A percentile compares a stretch with the other conserved stretches of the same genome.
phyloP scores from a whole-genome alignment of 768 basidiomycete species.

The Auricularia sp. region DNA sequence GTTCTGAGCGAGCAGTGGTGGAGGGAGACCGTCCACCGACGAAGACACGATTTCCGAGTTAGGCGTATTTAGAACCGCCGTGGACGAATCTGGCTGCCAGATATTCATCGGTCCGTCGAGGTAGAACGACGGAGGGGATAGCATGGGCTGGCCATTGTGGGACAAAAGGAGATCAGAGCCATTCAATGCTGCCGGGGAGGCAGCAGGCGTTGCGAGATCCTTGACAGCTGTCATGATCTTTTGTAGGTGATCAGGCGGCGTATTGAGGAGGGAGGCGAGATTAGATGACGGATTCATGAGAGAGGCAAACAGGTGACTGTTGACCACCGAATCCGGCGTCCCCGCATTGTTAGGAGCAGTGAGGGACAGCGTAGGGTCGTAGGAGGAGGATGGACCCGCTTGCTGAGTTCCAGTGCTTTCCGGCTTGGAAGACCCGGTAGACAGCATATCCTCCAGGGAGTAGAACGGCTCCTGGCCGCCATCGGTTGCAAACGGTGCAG shows the following conservation, averaged over 20 bases:
- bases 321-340: constrained; percentile 9
- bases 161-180: neutral
- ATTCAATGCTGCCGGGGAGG: neutral
- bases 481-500: neutral
- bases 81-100: neutral
- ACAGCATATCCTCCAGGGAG: constrained; percentile 22
- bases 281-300: constrained; percentile 10
- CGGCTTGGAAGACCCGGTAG: constrained; percentile 14
- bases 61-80: no score
- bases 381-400: constrained; percentile 18
- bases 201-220: neutral
- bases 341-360: constrained; percentile 4
- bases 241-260: constrained; percentile 18
- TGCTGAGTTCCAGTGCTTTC: constrained; percentile 38
- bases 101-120: neutral
- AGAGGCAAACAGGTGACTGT: constrained; percentile 16
- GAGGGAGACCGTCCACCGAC: neutral
- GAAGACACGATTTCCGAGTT: neutral
- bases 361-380: constrained; percentile 7
- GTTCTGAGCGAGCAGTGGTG: neutral
- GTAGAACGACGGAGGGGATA: neutral
- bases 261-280: no score
- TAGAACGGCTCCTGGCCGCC: neutral
- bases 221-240: constrained; percentile 18
- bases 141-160: neutral